Evolutionary conservation across 2,329 filamentous ascomycete species (phyloP).

Genomic region (Hypoxylon sp.): DNA sequence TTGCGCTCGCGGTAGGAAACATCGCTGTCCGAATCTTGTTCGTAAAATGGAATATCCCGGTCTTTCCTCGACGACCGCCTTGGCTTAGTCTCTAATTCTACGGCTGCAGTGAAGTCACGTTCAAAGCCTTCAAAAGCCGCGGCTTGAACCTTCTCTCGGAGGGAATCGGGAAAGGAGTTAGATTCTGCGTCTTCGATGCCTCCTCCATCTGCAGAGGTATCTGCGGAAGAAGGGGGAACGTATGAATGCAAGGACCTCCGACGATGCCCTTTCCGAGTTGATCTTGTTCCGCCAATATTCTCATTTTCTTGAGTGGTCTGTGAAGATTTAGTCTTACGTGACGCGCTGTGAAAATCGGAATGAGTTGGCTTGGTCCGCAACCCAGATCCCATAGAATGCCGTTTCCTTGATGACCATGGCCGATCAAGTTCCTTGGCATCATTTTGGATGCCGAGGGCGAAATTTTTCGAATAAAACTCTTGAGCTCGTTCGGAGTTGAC

Average conservation of each 20-base stretch:
- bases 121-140: slow-evolving; percentile 32
- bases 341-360: slow-evolving; percentile 23
- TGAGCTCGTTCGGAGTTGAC: slow-evolving; percentile 53
- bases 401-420: slow-evolving; percentile 36
- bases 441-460: slow-evolving; percentile 15
- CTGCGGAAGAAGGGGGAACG: slow-evolving; percentile 30
- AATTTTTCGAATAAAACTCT: slow-evolving; percentile 53
- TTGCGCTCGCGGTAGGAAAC: slow-evolving; percentile 22
- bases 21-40: slow-evolving; percentile 22
- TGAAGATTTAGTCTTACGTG: slow-evolving; percentile 40
- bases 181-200: slow-evolving; percentile 30
- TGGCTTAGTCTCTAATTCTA: slow-evolving; percentile 33
- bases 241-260: slow-evolving; percentile 49
- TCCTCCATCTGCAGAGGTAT: slow-evolving; percentile 22
- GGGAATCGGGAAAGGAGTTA: slow-evolving; percentile 42
- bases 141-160: slow-evolving; percentile 41
- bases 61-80: slow-evolving; percentile 5
- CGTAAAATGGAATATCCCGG: not conserved
- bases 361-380: slow-evolving; percentile 41
- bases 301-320: slow-evolving; percentile 27
- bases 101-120: slow-evolving; percentile 16
- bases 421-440: slow-evolving; percentile 38
- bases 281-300: slow-evolving; percentile 12
- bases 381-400: slow-evolving; percentile 45
- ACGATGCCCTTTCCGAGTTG: slow-evolving; percentile 37